phyloP scores from a whole-genome alignment of 2,329 filamentous ascomycete genomes.

The Neonectria coccinea region DNA sequence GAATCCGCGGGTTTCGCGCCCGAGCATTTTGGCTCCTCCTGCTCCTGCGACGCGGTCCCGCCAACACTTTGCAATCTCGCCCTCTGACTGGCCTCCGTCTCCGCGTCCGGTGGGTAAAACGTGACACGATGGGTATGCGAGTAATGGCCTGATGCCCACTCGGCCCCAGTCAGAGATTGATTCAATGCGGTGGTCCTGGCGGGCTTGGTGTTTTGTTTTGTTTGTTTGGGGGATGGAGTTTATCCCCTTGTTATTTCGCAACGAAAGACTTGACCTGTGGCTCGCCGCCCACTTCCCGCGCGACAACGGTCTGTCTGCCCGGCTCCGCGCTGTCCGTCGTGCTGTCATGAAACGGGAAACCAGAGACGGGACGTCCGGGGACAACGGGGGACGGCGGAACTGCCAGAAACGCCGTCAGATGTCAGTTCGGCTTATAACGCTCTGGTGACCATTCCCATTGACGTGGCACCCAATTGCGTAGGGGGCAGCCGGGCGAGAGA shows the following conservation, averaged over 20 bases:
- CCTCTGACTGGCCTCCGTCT: conserved; percentile 28
- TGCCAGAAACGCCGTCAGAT: conserved; percentile 23
- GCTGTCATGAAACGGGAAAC: neutral
- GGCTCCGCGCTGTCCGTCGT: neutral
- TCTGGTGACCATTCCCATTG: conserved; percentile 33
- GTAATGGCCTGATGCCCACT: conserved; percentile 40
- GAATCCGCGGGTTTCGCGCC: conserved; percentile 34
- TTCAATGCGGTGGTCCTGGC: conserved; percentile 33
- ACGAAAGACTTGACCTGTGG: neutral
- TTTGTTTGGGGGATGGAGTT: neutral
- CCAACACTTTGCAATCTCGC: conserved; percentile 13
- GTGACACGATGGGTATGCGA: conserved; percentile 45
- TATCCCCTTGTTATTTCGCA: conserved; percentile 10
- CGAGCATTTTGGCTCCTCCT: conserved; percentile 10
- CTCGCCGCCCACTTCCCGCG: conserved; percentile 9
- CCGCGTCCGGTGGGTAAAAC: conserved; percentile 30
- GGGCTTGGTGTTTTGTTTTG: conserved; percentile 1
- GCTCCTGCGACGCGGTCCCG: conserved; percentile 1
- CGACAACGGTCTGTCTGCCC: conserved; percentile 6
- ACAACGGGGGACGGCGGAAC: neutral
- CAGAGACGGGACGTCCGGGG: neutral
- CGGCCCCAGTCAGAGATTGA: conserved; percentile 39
- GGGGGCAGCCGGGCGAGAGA: neutral
- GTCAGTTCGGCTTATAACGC: conserved; percentile 21
- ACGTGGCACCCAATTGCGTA: conserved; percentile 39